Conservation (phyloP, 257 asterid genomes). For the Petunia secreta region DNA sequence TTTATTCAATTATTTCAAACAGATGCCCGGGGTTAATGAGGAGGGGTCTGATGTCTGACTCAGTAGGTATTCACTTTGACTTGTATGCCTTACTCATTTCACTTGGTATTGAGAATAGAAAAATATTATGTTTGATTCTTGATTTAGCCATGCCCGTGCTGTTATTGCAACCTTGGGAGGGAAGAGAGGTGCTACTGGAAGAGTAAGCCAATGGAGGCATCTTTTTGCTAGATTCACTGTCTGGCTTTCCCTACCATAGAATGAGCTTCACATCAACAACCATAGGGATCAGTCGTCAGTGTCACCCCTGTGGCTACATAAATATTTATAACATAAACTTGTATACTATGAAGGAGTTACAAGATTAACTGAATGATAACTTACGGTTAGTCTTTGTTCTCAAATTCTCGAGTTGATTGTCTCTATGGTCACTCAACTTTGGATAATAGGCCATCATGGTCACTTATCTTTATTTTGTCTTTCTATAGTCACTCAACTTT, state of each 20-base stretch:
- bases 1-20: not conserved
- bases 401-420: too few species aligned
- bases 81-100: slow-evolving; percentile 24
- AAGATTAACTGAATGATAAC: too few species aligned
- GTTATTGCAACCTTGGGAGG: slow-evolving; percentile 93
- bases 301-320: too few species aligned
- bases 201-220: slow-evolving; percentile 73
- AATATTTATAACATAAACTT: too few species aligned
- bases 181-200: slow-evolving; percentile 66
- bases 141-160: slow-evolving; percentile 84
- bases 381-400: too few species aligned
- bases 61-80: slow-evolving; percentile 63
- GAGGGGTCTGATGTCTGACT: slow-evolving; percentile 72
- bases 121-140: slow-evolving; percentile 27
- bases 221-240: slow-evolving; percentile 82
- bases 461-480: too few species aligned
- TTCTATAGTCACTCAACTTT: too few species aligned
- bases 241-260: slow-evolving; percentile 73
- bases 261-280: too few species aligned
- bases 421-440: too few species aligned
- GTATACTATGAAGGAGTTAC: too few species aligned
- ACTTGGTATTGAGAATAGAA: slow-evolving; percentile 20
- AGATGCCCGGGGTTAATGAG: slow-evolving; percentile 54
- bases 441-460: too few species aligned
- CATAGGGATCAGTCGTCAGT: too few species aligned